Evolutionary conservation across 768 basidiomycete genomes (phyloP), one percentile per base, ranked within the genome.

Genomic region (Wakefieldia striispora): DNA sequence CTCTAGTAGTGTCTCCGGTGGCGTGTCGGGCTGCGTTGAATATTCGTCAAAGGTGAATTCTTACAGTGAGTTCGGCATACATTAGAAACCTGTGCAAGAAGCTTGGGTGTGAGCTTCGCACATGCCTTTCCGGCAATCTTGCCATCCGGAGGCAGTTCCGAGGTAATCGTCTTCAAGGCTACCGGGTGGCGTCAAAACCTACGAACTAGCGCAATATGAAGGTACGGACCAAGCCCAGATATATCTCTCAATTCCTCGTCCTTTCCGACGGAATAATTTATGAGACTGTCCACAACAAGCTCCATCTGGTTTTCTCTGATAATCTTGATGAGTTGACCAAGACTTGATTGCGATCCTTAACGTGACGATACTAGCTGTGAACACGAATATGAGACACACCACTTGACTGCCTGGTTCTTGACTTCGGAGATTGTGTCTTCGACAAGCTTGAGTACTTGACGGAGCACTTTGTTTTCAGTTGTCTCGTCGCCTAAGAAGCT

Each of bases 391-490:
- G 2, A 33, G n/a, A 41, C 29, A 65, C 58, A 90, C 95, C 93
- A 95, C 74, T 95, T 93, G 11, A 97, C 95, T 2, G 93, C 92
- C 67, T 91, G 88, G 63, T 97, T 97, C 76, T 98, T 98, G 56
- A 98, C 97, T 74, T 99, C 97, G 8, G 93, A 93, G 58, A 95
- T 97, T 70, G 86, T 88, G 72, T 99, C 97, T 63, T 91, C 88
- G 5, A 97, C 86, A 17, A 97, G 79, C 29, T 82, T 75, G 37
- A 97, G 75, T 1, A 98, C 93, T 66, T 88, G 84, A 36, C 81
- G 82, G 40, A 95, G 77, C 43, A 95, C 84, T 65, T 88, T 89
- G 65, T 75, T 83, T 75, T 99, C 97, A 27, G 86, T 80, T 5
- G 75, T 59, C 65, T 97, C 95, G 64, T 99, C 95, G 47, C 91